Evolutionary conservation across 768 basidiomycete species (phyloP).

Genomic region (Cystofilobasidium bisporidii): DNA sequence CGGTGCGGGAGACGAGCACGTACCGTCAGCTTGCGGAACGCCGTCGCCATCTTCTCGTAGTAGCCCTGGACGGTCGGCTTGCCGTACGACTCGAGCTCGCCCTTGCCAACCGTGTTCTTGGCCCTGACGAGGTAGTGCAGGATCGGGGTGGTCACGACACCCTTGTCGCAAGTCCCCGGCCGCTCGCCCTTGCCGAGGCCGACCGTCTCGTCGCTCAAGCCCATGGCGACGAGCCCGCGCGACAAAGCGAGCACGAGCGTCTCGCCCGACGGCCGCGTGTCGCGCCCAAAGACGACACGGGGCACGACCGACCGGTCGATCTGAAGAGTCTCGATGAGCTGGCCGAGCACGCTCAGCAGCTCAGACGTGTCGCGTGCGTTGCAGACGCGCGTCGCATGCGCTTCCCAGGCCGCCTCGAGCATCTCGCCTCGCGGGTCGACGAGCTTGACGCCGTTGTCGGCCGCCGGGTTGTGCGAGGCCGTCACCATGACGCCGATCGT

Average conservation of each 20-base stretch:
- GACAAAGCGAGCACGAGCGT: constrained; percentile 65
- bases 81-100: constrained; percentile 66
- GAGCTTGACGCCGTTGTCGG: constrained; percentile 93
- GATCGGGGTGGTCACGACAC: constrained; percentile 84
- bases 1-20: constrained; percentile 36
- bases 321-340: constrained; percentile 54
- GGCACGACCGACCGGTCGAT: constrained; percentile 73
- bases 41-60: constrained; percentile 63
- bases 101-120: constrained; percentile 67
- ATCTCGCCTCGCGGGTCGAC: constrained; percentile 97
- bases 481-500: constrained; percentile 98
- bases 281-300: constrained; percentile 78
- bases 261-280: constrained; percentile 81
- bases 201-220: constrained; percentile 45
- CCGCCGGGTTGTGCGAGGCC: constrained; percentile 99
- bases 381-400: constrained; percentile 71
- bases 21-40: constrained; percentile 81
- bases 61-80: constrained; percentile 74
- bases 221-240: constrained; percentile 69
- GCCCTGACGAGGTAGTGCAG: constrained; percentile 88
- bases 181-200: constrained; percentile 30
- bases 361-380: constrained; percentile 67
- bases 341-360: constrained; percentile 57
- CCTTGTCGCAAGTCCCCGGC: constrained; percentile 50
- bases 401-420: constrained; percentile 89